Conservation (phyloP, 805 yeast species). For the Groenewaldozyma salmanticensis region DNA sequence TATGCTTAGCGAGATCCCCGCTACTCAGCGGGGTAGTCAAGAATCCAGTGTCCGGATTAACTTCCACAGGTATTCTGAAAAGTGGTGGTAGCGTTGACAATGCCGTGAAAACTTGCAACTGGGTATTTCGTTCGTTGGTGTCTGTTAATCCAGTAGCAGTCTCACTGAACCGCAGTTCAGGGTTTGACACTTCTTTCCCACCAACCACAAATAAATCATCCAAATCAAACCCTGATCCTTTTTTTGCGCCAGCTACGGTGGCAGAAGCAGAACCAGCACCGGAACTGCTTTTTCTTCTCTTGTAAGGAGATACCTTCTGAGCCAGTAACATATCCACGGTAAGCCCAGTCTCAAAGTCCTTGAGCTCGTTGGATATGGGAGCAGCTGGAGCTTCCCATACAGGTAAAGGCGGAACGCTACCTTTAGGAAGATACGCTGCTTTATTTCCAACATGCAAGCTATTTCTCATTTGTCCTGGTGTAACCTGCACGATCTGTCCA, state of each 20-base stretch:
- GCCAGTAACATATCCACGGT: not conserved
- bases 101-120: slow-evolving; percentile 6
- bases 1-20: slow-evolving; percentile 7
- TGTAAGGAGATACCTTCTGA: not conserved
- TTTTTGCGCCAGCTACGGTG: no score
- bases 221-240: not conserved
- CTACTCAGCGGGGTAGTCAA: slow-evolving; percentile 5
- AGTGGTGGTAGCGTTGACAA: slow-evolving; percentile 9
- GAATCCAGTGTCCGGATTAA: slow-evolving; percentile 9
- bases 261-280: not conserved
- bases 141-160: slow-evolving; percentile 1
- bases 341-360: slow-evolving; percentile 1
- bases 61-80: slow-evolving; percentile 2
- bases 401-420: slow-evolving; percentile 5
- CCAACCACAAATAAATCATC: not conserved
- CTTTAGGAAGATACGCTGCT: slow-evolving; percentile 54
- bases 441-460: slow-evolving; percentile 59
- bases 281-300: not conserved
- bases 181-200: not conserved
- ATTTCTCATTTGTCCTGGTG: slow-evolving; percentile 78
- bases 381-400: slow-evolving; percentile 6
- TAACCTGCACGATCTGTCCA: slow-evolving; percentile 68
- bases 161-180: not conserved
- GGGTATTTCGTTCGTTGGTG: not conserved
- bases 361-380: slow-evolving; percentile 18